Base-by-base conservation (phyloP, 306 rosid genomes). In the Pachyrhizus erosus region DNA sequence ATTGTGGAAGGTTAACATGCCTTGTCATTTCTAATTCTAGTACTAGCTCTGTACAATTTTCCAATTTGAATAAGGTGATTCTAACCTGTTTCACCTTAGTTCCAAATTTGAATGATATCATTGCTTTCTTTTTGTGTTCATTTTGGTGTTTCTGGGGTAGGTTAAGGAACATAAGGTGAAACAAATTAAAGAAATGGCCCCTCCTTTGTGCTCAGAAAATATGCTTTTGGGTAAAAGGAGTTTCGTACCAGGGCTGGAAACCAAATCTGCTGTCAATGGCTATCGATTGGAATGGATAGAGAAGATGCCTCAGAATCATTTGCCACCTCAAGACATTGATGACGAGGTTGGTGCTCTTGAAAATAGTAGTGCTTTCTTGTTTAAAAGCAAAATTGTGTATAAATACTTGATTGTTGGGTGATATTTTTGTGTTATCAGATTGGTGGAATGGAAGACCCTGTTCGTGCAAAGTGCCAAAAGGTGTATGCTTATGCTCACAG, bases 401-500 rank as follows among this genome's bases (percentile, higher is more conserved):
- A 29, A 13, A 37, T 37, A 39, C 66, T 42, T 70, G 54, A 73
- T 80, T 42, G 42, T 33, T 49, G 45, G 26, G 75, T 77, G 40
- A 34, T 57, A 46, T 83, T 21, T 70, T 4, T 78, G 52, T 75
- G 55, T 64, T 64, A 77, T 75, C 73, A 92, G 94, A 83, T 85
- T 81, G 86, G 64, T 79, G 90, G 79, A 66, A 23, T 70, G 42
- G 90, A 88, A 80, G 86, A 81, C 31, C 78, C 70, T 77, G 52
- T 88, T 49, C 80, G 48, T 7, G 76, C 86, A 51, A 92, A 86
- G 86, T 90, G 97, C 79, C 86, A 79, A 77, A 92, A 80, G 89
- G 88, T 85, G 86, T 92, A 89, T 75, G 89, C 87, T 70, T 92
- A 79, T 81, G 97, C 91, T 79, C 97, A 89, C 79, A 89, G 87